These are phyloP conservation scores for Chytriomyces sp. DNA, from an alignment of 192 early-diverging fungal genomes.

Conservation along the genomic window DNA sequence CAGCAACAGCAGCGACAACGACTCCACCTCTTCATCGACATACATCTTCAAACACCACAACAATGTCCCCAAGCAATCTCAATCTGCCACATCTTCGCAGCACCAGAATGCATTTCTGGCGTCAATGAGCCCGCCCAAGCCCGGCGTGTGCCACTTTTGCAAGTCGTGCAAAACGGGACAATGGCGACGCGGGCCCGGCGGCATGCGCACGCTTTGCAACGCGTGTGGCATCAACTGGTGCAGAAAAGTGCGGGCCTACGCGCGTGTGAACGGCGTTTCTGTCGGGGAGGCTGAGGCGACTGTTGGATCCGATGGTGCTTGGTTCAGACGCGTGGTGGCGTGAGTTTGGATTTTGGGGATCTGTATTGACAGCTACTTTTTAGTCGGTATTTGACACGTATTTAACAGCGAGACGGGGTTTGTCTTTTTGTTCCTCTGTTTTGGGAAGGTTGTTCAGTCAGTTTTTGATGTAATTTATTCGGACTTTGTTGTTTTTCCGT, in stretches of 20 bases:
- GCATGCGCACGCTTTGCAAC: conserved; percentile 91
- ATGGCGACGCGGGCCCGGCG: conserved; percentile 92
- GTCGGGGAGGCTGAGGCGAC: conserved; percentile 23
- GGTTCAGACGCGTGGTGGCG: conserved; percentile 27
- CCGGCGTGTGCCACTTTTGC: conserved; percentile 58
- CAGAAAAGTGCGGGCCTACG: conserved; percentile 22
- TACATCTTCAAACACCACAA: neutral
- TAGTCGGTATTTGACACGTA: neutral
- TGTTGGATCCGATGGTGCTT: conserved; percentile 25
- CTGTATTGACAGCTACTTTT: neutral
- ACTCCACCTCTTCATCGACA: neutral
- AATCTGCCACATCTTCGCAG: neutral
- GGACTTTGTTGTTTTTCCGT: no score
- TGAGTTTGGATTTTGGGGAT: neutral
- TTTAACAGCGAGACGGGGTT: no score
- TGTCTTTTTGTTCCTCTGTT: no score
- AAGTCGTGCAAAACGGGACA: conserved; percentile 88
- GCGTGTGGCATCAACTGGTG: conserved; percentile 79
- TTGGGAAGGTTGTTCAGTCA: no score
- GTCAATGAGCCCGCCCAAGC: neutral
- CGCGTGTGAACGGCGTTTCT: neutral
- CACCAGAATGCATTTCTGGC: no score
- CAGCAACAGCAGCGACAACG: neutral
- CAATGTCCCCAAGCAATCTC: neutral
- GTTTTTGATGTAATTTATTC: no score